These are phyloP conservation scores for Fusarium sterilihyphosum DNA, from an alignment of 2,329 filamentous ascomycete genomes.

Conservation along the genomic window DNA sequence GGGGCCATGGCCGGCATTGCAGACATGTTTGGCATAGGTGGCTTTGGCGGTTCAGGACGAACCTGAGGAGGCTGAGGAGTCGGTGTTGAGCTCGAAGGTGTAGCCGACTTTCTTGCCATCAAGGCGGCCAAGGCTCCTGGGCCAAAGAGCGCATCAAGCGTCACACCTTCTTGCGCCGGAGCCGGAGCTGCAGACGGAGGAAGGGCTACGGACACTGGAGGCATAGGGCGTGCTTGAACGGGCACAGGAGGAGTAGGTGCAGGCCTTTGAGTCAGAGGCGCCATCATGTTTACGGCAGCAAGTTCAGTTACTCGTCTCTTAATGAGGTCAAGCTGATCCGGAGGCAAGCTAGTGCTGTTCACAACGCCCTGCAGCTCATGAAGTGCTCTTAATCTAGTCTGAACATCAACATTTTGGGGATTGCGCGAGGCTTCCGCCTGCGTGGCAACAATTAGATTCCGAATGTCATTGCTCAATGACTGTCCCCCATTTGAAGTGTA, in stretches of 20 bases:
- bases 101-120: constrained; percentile 63
- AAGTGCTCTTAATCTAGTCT: constrained; percentile 84
- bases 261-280: constrained; percentile 55
- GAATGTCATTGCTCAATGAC: constrained; percentile 82
- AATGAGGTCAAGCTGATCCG: constrained; percentile 84
- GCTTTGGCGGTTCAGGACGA: constrained; percentile 18
- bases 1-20: constrained; percentile 45
- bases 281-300: constrained; percentile 69
- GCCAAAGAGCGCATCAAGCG: constrained; percentile 68
- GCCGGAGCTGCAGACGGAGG: constrained; percentile 46
- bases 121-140: constrained; percentile 68
- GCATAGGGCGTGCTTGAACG: constrained; percentile 46
- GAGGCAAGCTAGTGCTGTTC: constrained; percentile 79
- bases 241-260: constrained; percentile 50
- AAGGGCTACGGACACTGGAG: constrained; percentile 49
- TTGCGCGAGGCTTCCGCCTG: constrained; percentile 79
- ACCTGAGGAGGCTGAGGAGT: constrained; percentile 48
- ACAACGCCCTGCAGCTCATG: constrained; percentile 81
- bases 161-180: constrained; percentile 51
- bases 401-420: constrained; percentile 78
- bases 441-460: constrained; percentile 77
- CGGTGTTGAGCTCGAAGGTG: constrained; percentile 59
- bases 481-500: constrained; percentile 48
- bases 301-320: constrained; percentile 86
- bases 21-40: constrained; percentile 10